phyloP scores from a whole-genome alignment of 768 basidiomycete genomes.

The Trametes coccinea region DNA sequence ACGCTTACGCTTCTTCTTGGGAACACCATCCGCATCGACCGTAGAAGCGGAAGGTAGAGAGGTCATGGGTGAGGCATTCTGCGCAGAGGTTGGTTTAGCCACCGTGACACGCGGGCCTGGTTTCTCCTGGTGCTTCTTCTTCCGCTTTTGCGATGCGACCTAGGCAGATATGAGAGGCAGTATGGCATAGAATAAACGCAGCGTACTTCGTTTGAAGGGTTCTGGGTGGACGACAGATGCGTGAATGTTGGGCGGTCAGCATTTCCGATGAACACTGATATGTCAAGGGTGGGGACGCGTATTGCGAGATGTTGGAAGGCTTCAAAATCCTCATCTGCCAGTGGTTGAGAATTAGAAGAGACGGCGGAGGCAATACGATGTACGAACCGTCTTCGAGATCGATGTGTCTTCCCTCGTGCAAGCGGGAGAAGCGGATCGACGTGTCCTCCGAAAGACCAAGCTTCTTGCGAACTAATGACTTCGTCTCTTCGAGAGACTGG shows the following conservation, averaged over 20 bases:
- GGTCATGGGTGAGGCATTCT: not conserved
- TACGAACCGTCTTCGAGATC: slow-evolving; percentile 76
- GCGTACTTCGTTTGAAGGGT: not conserved
- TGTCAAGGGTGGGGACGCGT: slow-evolving; percentile 6
- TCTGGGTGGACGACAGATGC: not conserved
- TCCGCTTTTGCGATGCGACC: slow-evolving; percentile 5
- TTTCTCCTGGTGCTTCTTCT: not conserved
- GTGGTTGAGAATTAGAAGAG: slow-evolving; percentile 5
- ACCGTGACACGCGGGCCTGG: too few species aligned
- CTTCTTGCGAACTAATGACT: slow-evolving; percentile 60
- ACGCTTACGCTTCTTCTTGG: slow-evolving; percentile 18
- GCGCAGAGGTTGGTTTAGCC: not conserved
- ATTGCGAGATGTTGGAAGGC: slow-evolving; percentile 57
- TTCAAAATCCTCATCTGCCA: slow-evolving; percentile 75
- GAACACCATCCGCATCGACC: slow-evolving; percentile 10
- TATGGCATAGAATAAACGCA: not conserved
- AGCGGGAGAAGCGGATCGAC: slow-evolving; percentile 45
- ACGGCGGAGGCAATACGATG: not conserved
- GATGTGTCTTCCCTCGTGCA: slow-evolving; percentile 52
- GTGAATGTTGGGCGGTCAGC: not conserved
- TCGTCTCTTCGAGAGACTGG: slow-evolving; percentile 57
- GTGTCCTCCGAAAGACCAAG: slow-evolving; percentile 47
- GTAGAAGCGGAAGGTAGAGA: not conserved
- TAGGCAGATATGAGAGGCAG: not conserved
- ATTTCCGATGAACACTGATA: slow-evolving; percentile 14